phyloP scores from a whole-genome alignment of 371 early-diverging fungal species.

The Mortierella sp. region DNA sequence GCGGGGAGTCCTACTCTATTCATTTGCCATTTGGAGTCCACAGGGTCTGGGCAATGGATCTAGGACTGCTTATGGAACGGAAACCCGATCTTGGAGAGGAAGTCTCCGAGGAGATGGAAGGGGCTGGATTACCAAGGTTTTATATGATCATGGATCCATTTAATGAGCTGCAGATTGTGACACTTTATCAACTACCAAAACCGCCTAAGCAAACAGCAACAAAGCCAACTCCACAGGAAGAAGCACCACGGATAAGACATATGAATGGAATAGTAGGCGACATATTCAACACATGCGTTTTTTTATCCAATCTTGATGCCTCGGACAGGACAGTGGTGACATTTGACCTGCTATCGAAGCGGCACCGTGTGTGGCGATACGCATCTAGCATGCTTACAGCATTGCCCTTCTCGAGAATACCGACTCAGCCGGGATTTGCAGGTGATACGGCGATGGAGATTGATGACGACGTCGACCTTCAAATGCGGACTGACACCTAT shows the following conservation, averaged over 20 bases:
- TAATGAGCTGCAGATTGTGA: slow-evolving; percentile 32
- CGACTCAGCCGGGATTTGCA: slow-evolving; percentile 18
- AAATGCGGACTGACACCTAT: slow-evolving; percentile 47
- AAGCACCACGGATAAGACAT: slow-evolving; percentile 26
- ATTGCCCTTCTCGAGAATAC: slow-evolving; percentile 21
- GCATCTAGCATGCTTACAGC: slow-evolving; percentile 23
- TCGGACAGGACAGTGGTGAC: slow-evolving; percentile 41
- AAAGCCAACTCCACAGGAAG: slow-evolving; percentile 10
- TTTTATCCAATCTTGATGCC: slow-evolving; percentile 22
- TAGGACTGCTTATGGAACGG: slow-evolving; percentile 56
- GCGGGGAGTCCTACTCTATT: slow-evolving; percentile 47
- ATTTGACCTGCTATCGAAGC: slow-evolving; percentile 34
- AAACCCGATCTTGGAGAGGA: slow-evolving; percentile 20
- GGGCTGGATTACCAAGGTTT: slow-evolving; percentile 26
- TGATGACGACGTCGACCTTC: slow-evolving; percentile 25
- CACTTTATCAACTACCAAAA: slow-evolving; percentile 21
- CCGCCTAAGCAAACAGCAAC: slow-evolving; percentile 8
- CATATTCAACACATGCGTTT: slow-evolving; percentile 49
- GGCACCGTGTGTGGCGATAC: slow-evolving; percentile 56
- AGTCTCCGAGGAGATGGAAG: slow-evolving; percentile 7
- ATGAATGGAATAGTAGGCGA: slow-evolving; percentile 27
- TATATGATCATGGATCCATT: slow-evolving; percentile 48
- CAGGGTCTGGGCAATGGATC: slow-evolving; percentile 58
- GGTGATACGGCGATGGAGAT: slow-evolving; percentile 7
- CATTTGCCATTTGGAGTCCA: slow-evolving; percentile 53